phyloP scores from a whole-genome alignment of 495 filamentous ascomycete species.

The Lineolata rhizophorae region DNA sequence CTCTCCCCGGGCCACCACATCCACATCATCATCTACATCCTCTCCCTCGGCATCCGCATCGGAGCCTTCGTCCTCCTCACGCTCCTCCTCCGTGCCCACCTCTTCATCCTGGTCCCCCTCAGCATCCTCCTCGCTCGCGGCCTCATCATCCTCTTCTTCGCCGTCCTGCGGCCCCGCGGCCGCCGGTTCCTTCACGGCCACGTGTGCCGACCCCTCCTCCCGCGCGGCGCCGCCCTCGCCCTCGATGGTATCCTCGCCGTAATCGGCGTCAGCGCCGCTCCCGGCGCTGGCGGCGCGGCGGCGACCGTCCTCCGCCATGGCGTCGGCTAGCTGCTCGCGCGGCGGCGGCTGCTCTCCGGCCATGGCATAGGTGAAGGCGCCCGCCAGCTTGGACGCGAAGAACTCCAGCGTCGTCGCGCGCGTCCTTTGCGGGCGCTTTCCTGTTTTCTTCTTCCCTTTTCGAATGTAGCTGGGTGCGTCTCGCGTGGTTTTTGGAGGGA shows the following conservation, averaged over 20 bases:
- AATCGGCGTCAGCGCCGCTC: slow-evolving; percentile 12
- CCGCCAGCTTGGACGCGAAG: slow-evolving; percentile 14
- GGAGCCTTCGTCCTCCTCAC: slow-evolving; percentile 24
- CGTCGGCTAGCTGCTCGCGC: too few species aligned
- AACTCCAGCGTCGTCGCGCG: slow-evolving; percentile 15
- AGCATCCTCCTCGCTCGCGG: slow-evolving; percentile 21
- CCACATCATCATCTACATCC: slow-evolving; percentile 20
- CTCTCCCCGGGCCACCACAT: slow-evolving; percentile 25
- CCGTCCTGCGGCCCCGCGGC: slow-evolving; percentile 13
- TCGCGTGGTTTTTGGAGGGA: too few species aligned
- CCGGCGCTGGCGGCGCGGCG: too few species aligned
- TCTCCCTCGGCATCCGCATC: slow-evolving; percentile 20
- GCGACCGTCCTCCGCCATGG: too few species aligned
- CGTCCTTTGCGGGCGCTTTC: too few species aligned
- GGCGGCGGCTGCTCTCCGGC: slow-evolving; percentile 15
- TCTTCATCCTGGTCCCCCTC: too few species aligned
- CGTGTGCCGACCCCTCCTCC: too few species aligned
- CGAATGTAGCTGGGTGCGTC: too few species aligned
- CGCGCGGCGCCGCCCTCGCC: too few species aligned
- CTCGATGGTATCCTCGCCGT: slow-evolving; percentile 6
- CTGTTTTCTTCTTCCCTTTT: too few species aligned
- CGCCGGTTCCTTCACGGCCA: slow-evolving; percentile 3
- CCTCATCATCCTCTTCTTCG: slow-evolving; percentile 12
- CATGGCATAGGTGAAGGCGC: slow-evolving; percentile 15
- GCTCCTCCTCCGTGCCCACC: slow-evolving; percentile 13